Percentiles rank a stretch among this genome's conserved stretches.
These are phyloP conservation scores for Saccharum spontaneum DNA, from an alignment of 176 grass and related monocot genomes.

Conservation along the genomic window DNA sequence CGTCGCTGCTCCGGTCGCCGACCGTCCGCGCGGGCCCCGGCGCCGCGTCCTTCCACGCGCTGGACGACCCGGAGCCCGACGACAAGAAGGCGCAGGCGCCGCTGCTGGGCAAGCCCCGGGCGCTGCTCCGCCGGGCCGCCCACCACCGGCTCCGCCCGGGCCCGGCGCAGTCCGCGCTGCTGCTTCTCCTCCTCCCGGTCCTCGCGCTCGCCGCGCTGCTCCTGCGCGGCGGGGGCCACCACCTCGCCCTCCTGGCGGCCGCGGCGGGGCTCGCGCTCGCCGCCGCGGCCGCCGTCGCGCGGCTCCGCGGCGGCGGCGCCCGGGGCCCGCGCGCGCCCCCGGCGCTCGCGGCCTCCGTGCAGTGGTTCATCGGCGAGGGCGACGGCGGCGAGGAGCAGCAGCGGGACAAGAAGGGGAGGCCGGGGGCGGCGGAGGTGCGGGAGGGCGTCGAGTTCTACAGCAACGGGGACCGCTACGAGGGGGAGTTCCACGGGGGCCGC, in stretches of 20 bases:
- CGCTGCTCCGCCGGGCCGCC: constrained; percentile 9
- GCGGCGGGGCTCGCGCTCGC: constrained; percentile 23
- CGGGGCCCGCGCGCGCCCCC: not conserved
- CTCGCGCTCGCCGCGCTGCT: constrained; percentile 48
- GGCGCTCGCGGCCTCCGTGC: constrained; percentile 35
- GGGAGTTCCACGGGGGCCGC: constrained; percentile 60
- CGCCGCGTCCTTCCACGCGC: constrained; percentile 20
- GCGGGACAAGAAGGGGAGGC: not conserved
- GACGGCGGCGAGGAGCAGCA: not conserved
- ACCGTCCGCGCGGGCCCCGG: constrained; percentile 42
- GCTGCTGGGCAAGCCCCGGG: not conserved
- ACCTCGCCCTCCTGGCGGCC: constrained; percentile 39
- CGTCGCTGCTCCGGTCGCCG: constrained; percentile 68
- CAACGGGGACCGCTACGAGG: constrained; percentile 81
- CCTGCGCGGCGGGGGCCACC: constrained; percentile 20
- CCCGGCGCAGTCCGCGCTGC: not conserved
- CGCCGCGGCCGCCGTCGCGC: constrained; percentile 16
- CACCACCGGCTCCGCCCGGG: constrained; percentile 27
- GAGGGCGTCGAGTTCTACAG: constrained; percentile 69
- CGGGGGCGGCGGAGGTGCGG: not conserved
- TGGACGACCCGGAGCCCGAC: constrained; percentile 40
- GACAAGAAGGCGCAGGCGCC: constrained; percentile 27
- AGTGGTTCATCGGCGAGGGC: constrained; percentile 71
- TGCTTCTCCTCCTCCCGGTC: constrained; percentile 20
- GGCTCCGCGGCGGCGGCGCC: not conserved